Percentiles rank a stretch among this genome's conserved stretches.
phyloP scores from a whole-genome alignment of 2,329 filamentous ascomycete genomes.

The Colletotrichum eremochloae region DNA sequence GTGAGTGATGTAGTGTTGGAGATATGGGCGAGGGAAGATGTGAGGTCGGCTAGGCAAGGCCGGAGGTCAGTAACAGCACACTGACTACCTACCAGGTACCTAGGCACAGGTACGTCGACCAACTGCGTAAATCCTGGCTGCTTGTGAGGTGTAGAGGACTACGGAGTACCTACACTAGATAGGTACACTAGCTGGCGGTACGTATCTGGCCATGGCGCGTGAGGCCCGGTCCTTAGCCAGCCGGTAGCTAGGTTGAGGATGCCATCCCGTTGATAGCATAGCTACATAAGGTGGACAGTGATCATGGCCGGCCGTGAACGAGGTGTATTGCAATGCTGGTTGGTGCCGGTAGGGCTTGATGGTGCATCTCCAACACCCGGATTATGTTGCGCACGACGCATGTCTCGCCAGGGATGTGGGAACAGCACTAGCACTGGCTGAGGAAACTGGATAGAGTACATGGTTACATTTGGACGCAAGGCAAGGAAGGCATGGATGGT shows the following conservation, averaged over 20 bases:
- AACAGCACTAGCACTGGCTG: neutral
- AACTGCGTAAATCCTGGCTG: neutral
- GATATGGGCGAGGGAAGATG: slow-evolving; percentile 5
- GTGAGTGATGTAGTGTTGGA: slow-evolving; percentile 8
- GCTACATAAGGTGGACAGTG: slow-evolving; percentile 24
- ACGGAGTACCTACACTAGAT: no score
- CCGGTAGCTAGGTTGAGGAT: slow-evolving; percentile 23
- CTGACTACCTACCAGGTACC: no score
- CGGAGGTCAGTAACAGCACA: slow-evolving; percentile 10
- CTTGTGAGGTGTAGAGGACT: neutral
- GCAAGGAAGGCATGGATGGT: neutral
- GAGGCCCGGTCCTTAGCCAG: slow-evolving; percentile 13
- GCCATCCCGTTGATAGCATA: slow-evolving; percentile 38
- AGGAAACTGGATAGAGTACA: neutral
- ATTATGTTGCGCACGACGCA: slow-evolving; percentile 11
- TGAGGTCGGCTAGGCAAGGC: slow-evolving; percentile 9
- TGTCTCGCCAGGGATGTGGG: slow-evolving; percentile 36
- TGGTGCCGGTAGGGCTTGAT: slow-evolving; percentile 30
- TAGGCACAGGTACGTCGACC: neutral
- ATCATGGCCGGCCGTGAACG: neutral
- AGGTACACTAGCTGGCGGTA: neutral
- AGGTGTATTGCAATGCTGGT: slow-evolving; percentile 21
- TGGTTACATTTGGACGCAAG: neutral
- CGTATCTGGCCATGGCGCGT: slow-evolving; percentile 16
- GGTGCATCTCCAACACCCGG: neutral